These are phyloP conservation scores for Talaromyces verruculosus DNA, from an alignment of 2,329 filamentous ascomycete species.

Conservation along the genomic window DNA sequence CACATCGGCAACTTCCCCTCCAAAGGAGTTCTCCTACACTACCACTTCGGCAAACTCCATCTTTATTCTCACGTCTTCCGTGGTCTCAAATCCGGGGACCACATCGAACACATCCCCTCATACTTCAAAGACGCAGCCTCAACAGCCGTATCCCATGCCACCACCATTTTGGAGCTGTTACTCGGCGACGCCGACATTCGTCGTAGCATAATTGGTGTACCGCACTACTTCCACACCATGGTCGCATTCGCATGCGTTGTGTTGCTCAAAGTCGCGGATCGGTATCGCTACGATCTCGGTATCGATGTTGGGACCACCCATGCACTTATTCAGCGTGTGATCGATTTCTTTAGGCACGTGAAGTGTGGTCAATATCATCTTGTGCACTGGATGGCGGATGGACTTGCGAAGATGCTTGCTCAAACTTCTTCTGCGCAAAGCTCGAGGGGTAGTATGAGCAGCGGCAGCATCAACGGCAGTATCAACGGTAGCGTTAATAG, in stretches of 20 bases:
- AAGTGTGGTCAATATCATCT: conserved; percentile 34
- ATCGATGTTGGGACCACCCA: conserved; percentile 31
- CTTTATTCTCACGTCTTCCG: conserved; percentile 51
- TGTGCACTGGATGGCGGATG: conserved; percentile 35
- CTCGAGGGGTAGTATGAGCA: neutral
- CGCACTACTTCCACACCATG: conserved; percentile 47
- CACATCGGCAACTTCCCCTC: conserved; percentile 48
- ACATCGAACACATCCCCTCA: conserved; percentile 36
- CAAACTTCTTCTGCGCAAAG: conserved; percentile 3
- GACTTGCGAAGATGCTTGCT: conserved; percentile 33
- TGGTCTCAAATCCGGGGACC: conserved; percentile 32
- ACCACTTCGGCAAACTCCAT: conserved; percentile 51
- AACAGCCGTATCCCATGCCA: conserved; percentile 36
- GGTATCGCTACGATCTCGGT: conserved; percentile 38
- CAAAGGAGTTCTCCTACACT: conserved; percentile 49
- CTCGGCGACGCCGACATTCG: conserved; percentile 40
- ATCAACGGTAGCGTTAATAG: conserved; percentile 3
- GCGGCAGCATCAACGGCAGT: neutral
- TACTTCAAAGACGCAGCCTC: conserved; percentile 32
- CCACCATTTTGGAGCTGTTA: conserved; percentile 42
- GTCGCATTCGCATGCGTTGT: conserved; percentile 46
- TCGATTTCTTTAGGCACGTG: conserved; percentile 31
- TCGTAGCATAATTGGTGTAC: conserved; percentile 40
- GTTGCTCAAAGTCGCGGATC: conserved; percentile 41
- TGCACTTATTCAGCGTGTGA: conserved; percentile 29